Evolutionary conservation across 257 asterid genomes (phyloP).

Genomic region (Rhazya stricta): DNA sequence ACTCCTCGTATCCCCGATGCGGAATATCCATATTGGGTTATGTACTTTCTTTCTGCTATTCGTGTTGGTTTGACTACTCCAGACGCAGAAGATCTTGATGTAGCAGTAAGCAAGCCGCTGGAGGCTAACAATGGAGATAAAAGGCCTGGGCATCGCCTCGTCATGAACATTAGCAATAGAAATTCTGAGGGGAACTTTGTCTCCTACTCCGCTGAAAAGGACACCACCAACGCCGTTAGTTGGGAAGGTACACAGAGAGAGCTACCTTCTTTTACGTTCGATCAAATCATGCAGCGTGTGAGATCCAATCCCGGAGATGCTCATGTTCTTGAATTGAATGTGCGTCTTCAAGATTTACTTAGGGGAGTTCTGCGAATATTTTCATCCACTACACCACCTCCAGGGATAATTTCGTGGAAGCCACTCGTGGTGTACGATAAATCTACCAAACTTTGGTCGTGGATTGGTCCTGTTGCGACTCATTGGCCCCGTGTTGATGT

Average conservation of each 20-base stretch:
- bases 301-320: slow-evolving; percentile 25
- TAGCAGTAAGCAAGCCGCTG: background rate
- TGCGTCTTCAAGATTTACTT: slow-evolving; percentile 20
- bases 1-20: background rate
- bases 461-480: slow-evolving; percentile 25
- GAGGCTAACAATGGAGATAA: background rate
- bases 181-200: background rate
- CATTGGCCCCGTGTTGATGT: background rate
- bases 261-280: slow-evolving; percentile 10
- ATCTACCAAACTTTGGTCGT: slow-evolving; percentile 19
- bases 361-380: slow-evolving; percentile 25
- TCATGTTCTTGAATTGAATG: slow-evolving; percentile 4
- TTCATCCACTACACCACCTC: slow-evolving; percentile 15
- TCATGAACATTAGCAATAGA: background rate
- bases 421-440: slow-evolving; percentile 7
- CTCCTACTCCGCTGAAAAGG: background rate
- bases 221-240: background rate
- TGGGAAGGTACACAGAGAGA: background rate
- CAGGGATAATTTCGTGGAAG: slow-evolving; percentile 10
- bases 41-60: slow-evolving; percentile 25
- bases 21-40: slow-evolving; percentile 14
- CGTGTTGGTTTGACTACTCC: slow-evolving; percentile 20
- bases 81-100: background rate
- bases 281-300: slow-evolving; percentile 15
- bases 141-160: background rate